phyloP scores from a whole-genome alignment of 2,329 filamentous ascomycete species.

The Fusarium brevicatenulatum region DNA sequence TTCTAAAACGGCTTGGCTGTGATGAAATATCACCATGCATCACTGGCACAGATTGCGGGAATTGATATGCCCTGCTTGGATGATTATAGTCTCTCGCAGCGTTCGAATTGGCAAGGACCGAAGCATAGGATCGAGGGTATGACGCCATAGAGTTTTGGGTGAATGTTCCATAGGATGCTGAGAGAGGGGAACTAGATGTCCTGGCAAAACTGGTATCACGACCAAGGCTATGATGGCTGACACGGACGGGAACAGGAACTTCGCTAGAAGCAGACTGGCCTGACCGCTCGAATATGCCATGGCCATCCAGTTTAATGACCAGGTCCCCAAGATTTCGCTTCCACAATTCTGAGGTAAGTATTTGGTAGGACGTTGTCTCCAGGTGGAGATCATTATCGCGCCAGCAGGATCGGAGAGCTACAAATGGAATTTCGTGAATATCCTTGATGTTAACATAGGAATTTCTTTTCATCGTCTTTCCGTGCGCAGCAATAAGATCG shows the following conservation, averaged over 20 bases:
- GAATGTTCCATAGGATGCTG: neutral
- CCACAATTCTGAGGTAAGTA: neutral
- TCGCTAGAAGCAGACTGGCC: neutral
- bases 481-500: neutral
- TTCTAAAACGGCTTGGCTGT: neutral
- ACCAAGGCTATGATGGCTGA: neutral
- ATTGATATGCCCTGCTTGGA: neutral
- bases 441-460: neutral
- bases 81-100: too few relatives aligned
- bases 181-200: neutral
- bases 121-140: neutral
- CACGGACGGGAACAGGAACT: neutral
- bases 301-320: neutral
- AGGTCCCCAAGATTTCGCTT: neutral
- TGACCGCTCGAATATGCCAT: neutral
- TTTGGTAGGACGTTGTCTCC: neutral
- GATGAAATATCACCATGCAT: accelerated
- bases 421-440: neutral
- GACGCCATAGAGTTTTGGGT: neutral
- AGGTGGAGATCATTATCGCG: neutral
- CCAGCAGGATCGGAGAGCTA: neutral
- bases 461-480: neutral
- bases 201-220: neutral
- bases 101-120: neutral
- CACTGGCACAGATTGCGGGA: neutral